Evolutionary conservation across 2,329 filamentous ascomycete species (phyloP).

Genomic region (Calycina herbarum): DNA sequence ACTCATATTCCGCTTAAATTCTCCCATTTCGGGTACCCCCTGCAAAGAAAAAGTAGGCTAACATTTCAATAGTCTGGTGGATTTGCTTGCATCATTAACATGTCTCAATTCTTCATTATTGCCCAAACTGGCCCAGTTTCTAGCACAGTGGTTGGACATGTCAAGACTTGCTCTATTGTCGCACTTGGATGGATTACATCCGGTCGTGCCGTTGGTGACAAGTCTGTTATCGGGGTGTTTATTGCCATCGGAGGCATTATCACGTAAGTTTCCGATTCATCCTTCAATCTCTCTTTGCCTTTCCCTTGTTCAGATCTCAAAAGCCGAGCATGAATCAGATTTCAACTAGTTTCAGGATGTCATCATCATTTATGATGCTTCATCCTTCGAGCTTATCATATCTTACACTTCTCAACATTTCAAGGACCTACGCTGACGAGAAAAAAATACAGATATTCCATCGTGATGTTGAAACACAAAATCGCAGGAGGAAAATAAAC

Average conservation of each 20-base stretch:
- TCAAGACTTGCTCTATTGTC: slow-evolving; percentile 68
- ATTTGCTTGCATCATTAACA: slow-evolving; percentile 65
- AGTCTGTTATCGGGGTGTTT: slow-evolving; percentile 54
- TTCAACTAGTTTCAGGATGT: background rate
- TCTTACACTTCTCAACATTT: background rate
- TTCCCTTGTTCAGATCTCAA: background rate
- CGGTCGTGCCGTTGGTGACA: slow-evolving; percentile 56
- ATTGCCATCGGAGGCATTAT: slow-evolving; percentile 59
- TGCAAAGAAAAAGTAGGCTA: slow-evolving; percentile 20
- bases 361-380: background rate
- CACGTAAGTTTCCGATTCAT: slow-evolving; percentile 44
- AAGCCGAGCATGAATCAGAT: background rate
- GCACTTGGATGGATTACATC: slow-evolving; percentile 60
- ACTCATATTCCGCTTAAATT: background rate
- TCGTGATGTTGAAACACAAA: slow-evolving; percentile 49
- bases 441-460: slow-evolving; percentile 44
- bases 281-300: background rate
- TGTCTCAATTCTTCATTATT: slow-evolving; percentile 63
- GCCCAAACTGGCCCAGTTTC: slow-evolving; percentile 62
- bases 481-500: slow-evolving; percentile 25
- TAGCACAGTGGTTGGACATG: slow-evolving; percentile 64
- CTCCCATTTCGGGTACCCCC: background rate
- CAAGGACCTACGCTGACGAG: slow-evolving; percentile 13
- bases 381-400: background rate
- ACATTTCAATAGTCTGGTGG: slow-evolving; percentile 53